Conservation (phyloP, 257 asterid genomes). For the Solanum pinnatisectum region DNA sequence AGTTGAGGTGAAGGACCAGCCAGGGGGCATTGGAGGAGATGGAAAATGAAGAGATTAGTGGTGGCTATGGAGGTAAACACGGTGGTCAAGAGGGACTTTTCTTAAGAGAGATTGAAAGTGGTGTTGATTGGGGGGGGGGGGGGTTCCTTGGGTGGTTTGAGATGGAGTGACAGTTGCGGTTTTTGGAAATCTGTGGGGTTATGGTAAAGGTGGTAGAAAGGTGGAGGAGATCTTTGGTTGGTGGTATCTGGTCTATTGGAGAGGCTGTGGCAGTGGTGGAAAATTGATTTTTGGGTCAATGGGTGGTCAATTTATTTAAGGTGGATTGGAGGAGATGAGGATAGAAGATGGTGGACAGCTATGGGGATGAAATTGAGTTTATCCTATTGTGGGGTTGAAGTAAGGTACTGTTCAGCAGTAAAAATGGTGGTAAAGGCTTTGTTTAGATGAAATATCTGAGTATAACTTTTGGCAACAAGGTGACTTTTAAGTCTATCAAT, state of each 20-base stretch:
- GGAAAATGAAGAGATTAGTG: neutral
- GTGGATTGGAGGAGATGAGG: neutral
- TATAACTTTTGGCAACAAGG: neutral
- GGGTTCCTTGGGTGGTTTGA: neutral
- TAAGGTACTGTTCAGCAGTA: neutral
- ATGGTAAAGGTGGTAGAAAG: neutral
- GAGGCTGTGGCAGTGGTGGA: neutral
- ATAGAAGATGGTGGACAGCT: neutral
- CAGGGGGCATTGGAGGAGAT: neutral
- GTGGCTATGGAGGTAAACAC: neutral
- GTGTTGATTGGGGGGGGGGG: neutral
- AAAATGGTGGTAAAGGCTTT: neutral
- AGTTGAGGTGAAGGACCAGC: neutral
- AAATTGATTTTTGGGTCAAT: neutral
- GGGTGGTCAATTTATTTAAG: neutral
- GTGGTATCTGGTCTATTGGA: neutral
- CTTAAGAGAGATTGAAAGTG: neutral
- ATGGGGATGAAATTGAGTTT: neutral
- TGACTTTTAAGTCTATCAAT: neutral
- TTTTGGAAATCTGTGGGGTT: neutral
- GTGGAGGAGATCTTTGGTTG: neutral
- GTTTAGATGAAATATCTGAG: neutral
- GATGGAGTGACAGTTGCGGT: neutral
- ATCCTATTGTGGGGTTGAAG: neutral
- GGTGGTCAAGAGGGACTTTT: neutral